Conservation (phyloP, 805 yeast species). For the Nakazawaea ambrosiae region DNA sequence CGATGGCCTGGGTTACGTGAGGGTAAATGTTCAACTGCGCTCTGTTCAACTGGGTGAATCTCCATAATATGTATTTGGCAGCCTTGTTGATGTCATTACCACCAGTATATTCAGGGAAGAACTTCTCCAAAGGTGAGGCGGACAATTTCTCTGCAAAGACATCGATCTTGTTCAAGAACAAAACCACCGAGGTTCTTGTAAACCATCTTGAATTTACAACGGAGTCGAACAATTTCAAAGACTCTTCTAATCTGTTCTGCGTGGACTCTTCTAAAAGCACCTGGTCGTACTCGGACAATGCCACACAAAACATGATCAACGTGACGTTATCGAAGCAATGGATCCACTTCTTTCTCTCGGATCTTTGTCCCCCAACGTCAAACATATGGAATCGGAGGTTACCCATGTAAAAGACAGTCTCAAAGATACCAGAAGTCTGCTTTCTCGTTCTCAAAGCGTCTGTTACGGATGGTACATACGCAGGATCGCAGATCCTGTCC, state of each 20-base stretch:
- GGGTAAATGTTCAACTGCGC: slow-evolving; percentile 80
- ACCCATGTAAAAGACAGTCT: slow-evolving; percentile 71
- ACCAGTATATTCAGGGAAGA: slow-evolving; percentile 87
- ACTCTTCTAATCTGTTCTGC: slow-evolving; percentile 77
- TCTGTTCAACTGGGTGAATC: slow-evolving; percentile 79
- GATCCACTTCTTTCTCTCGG: slow-evolving; percentile 92
- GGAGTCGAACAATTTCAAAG: slow-evolving; percentile 78
- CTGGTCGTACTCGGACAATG: slow-evolving; percentile 88
- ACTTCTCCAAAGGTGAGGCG: slow-evolving; percentile 69
- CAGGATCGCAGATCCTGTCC: slow-evolving; percentile 48
- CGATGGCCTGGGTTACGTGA: slow-evolving; percentile 92
- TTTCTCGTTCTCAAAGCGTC: slow-evolving; percentile 85
- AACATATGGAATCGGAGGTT: slow-evolving; percentile 55
- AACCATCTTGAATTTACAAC: slow-evolving; percentile 94
- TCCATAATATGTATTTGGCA: slow-evolving; percentile 85
- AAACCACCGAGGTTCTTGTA: slow-evolving; percentile 74
- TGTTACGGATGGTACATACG: slow-evolving; percentile 64
- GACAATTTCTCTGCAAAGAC: slow-evolving; percentile 81
- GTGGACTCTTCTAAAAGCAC: slow-evolving; percentile 66
- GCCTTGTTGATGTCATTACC: slow-evolving; percentile 88
- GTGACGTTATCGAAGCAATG: slow-evolving; percentile 94
- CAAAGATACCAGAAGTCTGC: slow-evolving; percentile 89
- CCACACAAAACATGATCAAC: slow-evolving; percentile 82
- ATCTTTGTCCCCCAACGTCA: slow-evolving; percentile 95
- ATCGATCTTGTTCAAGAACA: slow-evolving; percentile 86